These are phyloP conservation scores for Aplosporella prunicola DNA, from an alignment of 2,329 filamentous ascomycete genomes.

Conservation along the genomic window DNA sequence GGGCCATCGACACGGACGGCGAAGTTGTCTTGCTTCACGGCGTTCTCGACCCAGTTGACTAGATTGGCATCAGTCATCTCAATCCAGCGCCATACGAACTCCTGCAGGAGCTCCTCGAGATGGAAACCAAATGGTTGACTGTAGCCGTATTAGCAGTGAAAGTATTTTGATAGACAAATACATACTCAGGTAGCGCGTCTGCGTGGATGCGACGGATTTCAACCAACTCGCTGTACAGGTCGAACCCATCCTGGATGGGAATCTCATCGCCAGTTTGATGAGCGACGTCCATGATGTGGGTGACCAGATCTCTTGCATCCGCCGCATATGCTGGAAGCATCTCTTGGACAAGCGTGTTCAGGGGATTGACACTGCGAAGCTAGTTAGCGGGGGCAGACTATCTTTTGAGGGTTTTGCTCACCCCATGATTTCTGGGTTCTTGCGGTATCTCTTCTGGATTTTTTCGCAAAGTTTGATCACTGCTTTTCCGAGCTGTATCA, in stretches of 20 bases:
- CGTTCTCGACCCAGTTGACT: slow-evolving; percentile 75
- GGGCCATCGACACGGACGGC: slow-evolving; percentile 58
- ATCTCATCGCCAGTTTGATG: slow-evolving; percentile 64
- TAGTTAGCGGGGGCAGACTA: slow-evolving; percentile 14
- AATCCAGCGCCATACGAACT: slow-evolving; percentile 97
- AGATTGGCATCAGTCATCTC: slow-evolving; percentile 69
- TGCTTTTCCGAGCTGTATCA: slow-evolving; percentile 78
- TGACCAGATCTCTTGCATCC: slow-evolving; percentile 77
- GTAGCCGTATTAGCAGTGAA: not conserved
- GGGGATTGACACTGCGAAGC: slow-evolving; percentile 40
- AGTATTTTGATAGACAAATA: not conserved
- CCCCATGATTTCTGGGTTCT: slow-evolving; percentile 81
- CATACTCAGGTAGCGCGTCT: slow-evolving; percentile 57
- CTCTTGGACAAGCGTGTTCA: slow-evolving; percentile 67
- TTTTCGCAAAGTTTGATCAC: slow-evolving; percentile 79
- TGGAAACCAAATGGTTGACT: slow-evolving; percentile 70
- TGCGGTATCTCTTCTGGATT: slow-evolving; percentile 86
- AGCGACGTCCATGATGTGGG: slow-evolving; percentile 66
- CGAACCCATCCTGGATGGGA: slow-evolving; percentile 84
- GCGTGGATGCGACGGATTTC: slow-evolving; percentile 75
- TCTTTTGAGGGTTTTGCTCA: slow-evolving; percentile 20
- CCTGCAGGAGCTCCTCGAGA: slow-evolving; percentile 74
- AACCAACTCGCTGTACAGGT: slow-evolving; percentile 80
- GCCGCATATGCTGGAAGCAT: slow-evolving; percentile 85
- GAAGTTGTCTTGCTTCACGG: slow-evolving; percentile 84